Conservation (phyloP, 495 filamentous ascomycete species). For the Xylaria castorea region DNA sequence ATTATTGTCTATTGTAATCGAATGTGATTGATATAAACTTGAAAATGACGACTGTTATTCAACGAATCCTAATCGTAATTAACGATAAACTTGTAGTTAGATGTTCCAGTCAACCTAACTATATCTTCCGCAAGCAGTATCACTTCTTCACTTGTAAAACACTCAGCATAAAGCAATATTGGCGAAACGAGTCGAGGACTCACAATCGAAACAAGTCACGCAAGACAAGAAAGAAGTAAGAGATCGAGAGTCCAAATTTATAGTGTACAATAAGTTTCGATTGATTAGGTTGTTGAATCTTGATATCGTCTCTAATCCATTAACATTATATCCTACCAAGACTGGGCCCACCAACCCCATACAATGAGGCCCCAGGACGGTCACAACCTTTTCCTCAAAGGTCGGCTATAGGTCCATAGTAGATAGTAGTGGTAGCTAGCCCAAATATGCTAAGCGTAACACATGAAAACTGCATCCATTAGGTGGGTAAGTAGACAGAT, state of each 20-base stretch:
- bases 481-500: neutral
- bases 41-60: neutral
- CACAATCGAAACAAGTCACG: neutral
- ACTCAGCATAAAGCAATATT: neutral
- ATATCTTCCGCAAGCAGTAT: neutral
- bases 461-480: slow-evolving; percentile 23
- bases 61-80: neutral
- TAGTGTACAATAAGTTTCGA: slow-evolving; percentile 5
- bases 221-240: neutral
- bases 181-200: neutral
- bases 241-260: neutral
- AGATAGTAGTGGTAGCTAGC: slow-evolving; percentile 23
- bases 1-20: neutral
- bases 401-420: slow-evolving; percentile 23
- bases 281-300: slow-evolving; percentile 12
- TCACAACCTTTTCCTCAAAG: neutral
- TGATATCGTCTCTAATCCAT: slow-evolving; percentile 27
- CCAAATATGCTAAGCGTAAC: slow-evolving; percentile 23
- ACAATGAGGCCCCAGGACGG: slow-evolving; percentile 13
- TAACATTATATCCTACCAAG: slow-evolving; percentile 31
- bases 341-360: slow-evolving; percentile 9
- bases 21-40: neutral
- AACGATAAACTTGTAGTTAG: neutral
- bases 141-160: neutral
- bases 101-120: neutral